Evolutionary conservation across 208 protist genomes (phyloP), one percentile per base, ranked within the genome.

Genomic region (Leishmania amazonensis): DNA sequence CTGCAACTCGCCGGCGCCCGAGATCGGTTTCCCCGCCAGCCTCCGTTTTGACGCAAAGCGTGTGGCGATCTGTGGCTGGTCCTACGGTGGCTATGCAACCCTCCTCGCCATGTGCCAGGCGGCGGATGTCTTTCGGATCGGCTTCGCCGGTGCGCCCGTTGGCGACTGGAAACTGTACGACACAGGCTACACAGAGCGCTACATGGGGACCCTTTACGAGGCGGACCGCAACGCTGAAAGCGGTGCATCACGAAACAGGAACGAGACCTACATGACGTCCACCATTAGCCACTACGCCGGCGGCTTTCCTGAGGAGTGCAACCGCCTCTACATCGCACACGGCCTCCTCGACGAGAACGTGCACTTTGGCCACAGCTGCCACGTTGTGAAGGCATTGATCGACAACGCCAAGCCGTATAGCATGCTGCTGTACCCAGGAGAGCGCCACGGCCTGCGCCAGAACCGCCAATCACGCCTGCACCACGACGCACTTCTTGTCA

Each of bases 281-380:
- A 87, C 85, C 40, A 95, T 98, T 74, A 84, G 65, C 31, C 70
- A 83, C 54, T 96, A 95, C 84, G 89, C 87, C 53, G 62, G 78
- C 6, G 86, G 90, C 1, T 97, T 98, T 68, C 96, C 97, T 0
- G 92, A 97, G 71, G 94, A 97, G 51, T 83, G 90, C 54, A 91
- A 97, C 83, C 95, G 97, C 7, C 81, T 99, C 9, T 94, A 96
- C 80, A 92, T 99, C 70, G 91, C 98, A 0, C 96, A 98, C 87
- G 97, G 97, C 4, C 78, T 98, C 28, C 88, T 96, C 31, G 97
- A 99, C 84, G 97, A 99, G 79, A 98, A 98, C 89, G 97, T 99
- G 47, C 97, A 99, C 86, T 98, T 98, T 78, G 78, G 53, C 21
- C 81, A 99, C 88, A 95, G 91, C 45, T 90, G 84, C 65, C 81